Evolutionary conservation across 1,139 yeast genomes (phyloP).

Genomic region (Debaryomyces nepalensis): DNA sequence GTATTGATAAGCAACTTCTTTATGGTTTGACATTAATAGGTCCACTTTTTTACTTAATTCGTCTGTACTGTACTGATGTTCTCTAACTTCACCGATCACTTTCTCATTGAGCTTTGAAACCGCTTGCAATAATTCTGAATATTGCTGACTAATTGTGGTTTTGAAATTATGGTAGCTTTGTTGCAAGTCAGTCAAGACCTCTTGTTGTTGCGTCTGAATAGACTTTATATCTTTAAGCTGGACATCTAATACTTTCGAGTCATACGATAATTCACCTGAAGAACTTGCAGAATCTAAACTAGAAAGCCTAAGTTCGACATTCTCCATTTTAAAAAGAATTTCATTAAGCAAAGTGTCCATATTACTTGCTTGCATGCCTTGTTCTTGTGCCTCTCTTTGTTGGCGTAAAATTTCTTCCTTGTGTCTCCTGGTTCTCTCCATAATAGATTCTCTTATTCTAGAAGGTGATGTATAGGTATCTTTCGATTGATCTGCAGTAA

Average conservation of each 20-base stretch:
- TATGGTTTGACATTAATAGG: conserved; percentile 47
- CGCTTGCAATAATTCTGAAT: conserved; percentile 39
- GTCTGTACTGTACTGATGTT: conserved; percentile 43
- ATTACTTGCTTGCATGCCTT: not conserved
- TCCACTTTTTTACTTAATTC: conserved; percentile 46
- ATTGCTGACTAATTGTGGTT: conserved; percentile 34
- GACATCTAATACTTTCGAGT: conserved; percentile 16
- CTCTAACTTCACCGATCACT: conserved; percentile 50
- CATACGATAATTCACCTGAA: conserved; percentile 13
- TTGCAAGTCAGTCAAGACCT: conserved; percentile 22
- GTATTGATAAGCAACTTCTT: conserved; percentile 42
- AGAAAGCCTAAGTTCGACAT: conserved; percentile 12
- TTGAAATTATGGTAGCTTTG: conserved; percentile 31
- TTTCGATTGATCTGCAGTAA: conserved; percentile 17
- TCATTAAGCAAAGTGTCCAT: conserved; percentile 8
- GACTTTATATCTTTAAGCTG: conserved; percentile 24
- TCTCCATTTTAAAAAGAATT: conserved; percentile 14
- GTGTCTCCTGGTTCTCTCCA: conserved; percentile 40
- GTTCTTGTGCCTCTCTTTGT: conserved; percentile 8
- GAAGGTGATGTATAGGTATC: conserved; percentile 26
- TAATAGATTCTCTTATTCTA: conserved; percentile 38
- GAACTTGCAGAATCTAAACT: conserved; percentile 5
- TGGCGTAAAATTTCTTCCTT: conserved; percentile 27
- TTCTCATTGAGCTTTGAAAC: conserved; percentile 41
- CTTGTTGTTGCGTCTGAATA: conserved; percentile 23